Evolutionary conservation across 495 filamentous ascomycete species (phyloP), one percentile per base, ranked within the genome.

Genomic region (Penicillium cinerascens): DNA sequence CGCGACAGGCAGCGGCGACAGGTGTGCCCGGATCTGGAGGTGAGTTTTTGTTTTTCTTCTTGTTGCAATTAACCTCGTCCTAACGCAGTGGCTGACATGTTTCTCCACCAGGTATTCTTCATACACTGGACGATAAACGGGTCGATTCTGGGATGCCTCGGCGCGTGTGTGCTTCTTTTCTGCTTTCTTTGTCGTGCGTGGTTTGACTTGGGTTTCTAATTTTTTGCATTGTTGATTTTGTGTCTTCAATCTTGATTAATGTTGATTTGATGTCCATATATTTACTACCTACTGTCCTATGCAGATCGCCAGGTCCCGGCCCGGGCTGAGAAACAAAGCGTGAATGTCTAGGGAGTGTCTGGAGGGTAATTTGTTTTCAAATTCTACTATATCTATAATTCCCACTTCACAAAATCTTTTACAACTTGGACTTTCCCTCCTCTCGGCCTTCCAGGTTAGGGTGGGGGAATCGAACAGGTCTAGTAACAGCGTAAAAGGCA

Each of bases 21-120:
- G 91, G 87, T 80, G 88, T 56, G 90, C 89, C 22, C 83, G 91
- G 68, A 95, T 95, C 71, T 95, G 90, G 90, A 87, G 83, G 61
- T 91, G 79, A 62, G 82, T 76, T 40, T 41, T 3, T 6, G 2
- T 29, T 18, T n/a, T n/a, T n/a, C n/a, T n/a, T n/a, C n/a, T n/a
- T n/a, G n/a, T n/a, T n/a, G n/a, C n/a, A n/a, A n/a, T n/a, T n/a
- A n/a, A n/a, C n/a, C n/a, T n/a, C n/a, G n/a, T 41, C 23, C 36
- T 27, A 2, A 6, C n/a, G n/a, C 37, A 20, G 26, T n/a, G 15
- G 38, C 29, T 51, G 41, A 51, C 41, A 11, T 18, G 17, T 29
- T 55, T 40, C 7, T 42, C n/a, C n/a, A n/a, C 29, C 52, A 76
- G 74, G 68, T 76, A 76, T 60, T 73, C 70, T 49, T 63, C 57